phyloP scores from a whole-genome alignment of 2,329 filamentous ascomycete species.

The Cladosporium halotolerans region DNA sequence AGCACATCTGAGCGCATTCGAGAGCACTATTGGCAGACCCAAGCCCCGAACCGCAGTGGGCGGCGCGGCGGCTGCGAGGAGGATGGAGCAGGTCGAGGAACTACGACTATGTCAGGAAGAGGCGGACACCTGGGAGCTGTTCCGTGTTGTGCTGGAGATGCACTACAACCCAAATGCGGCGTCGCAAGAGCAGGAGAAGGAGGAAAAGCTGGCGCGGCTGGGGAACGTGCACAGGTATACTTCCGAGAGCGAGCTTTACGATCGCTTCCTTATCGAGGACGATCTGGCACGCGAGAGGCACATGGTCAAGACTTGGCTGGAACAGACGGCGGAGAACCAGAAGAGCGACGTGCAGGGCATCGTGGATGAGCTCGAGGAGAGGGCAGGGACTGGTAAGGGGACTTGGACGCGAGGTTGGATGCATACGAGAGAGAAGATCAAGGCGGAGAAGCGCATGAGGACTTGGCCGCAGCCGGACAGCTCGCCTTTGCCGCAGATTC shows the following conservation, averaged over 20 bases:
- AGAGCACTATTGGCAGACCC: conserved; percentile 25
- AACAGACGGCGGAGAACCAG: conserved; percentile 63
- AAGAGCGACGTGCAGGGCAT: conserved; percentile 68
- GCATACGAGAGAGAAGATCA: conserved; percentile 83
- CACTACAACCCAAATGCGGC: conserved; percentile 50
- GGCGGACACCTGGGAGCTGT: conserved; percentile 82
- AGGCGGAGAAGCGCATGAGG: conserved; percentile 76
- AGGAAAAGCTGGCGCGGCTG: conserved; percentile 26
- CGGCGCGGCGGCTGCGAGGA: conserved; percentile 15
- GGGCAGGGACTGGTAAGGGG: conserved; percentile 66
- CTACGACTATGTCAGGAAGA: conserved; percentile 48
- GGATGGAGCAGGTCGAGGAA: conserved; percentile 30
- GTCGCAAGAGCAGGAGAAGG: conserved; percentile 28
- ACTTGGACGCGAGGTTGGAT: conserved; percentile 86
- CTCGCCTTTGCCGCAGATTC: conserved; percentile 45
- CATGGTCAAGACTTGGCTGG: conserved; percentile 78
- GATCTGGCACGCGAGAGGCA: conserved; percentile 70
- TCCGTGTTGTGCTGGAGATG: conserved; percentile 63
- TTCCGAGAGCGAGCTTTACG: conserved; percentile 58
- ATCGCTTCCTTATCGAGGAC: conserved; percentile 68
- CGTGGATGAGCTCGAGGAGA: conserved; percentile 59
- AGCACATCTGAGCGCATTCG: conserved; percentile 22
- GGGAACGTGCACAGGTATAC: conserved; percentile 45
- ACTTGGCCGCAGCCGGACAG: conserved; percentile 41
- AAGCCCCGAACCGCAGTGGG: conserved; percentile 13